Evolutionary conservation across 2,329 filamentous ascomycete genomes (phyloP), one percentile per base, ranked within the genome.

Genomic region (Trichoderma asperellum): DNA sequence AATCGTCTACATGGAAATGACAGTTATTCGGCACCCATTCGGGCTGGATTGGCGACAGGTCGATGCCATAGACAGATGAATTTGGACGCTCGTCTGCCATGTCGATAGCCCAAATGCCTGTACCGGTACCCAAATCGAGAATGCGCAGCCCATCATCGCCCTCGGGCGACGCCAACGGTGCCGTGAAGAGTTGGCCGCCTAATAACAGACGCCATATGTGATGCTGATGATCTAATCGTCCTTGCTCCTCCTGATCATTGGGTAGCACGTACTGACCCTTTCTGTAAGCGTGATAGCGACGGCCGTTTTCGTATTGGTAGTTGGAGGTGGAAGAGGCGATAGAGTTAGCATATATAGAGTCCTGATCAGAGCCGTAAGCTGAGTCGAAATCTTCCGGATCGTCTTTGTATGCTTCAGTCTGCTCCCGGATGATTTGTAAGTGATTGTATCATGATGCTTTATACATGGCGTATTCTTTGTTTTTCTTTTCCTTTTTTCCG

Each of bases 1-100:
- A 85, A 74, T 92, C 89, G 74, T 92, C 89, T 43, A 91, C 84
- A 68, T 89, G 83, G 73, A 91, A 91, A 68, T 85, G 83, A 70
- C 89, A 86, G 73, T 91, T 91, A 34, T 83, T 80, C 1, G 88
- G 88, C 4, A 89, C 84, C 79, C 84, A 85, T 34, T 81, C 81
- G 2, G 86, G 86, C 74, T 89, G 87, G 52, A 88, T 88, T 1
- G 87, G 86, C 14, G 84, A 87, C 2, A 89, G 81, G 74, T 89
- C 87, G 6, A 86, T 82, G 12, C 87, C 87, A 24, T 81, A 74
- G 11, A 82, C 77, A 6, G 73, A 71, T 0, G 79, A 75, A 4
- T 71, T 71, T 4, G 81, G 78, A 70, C 78, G 82, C 70, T 81
- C 75, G 71, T 86, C 83, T 73, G 85, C 86, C 77, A 89, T 82